These are phyloP conservation scores for Pseudogymnoascus sp. DNA, from an alignment of 2,329 filamentous ascomycete species.

Conservation along the genomic window DNA sequence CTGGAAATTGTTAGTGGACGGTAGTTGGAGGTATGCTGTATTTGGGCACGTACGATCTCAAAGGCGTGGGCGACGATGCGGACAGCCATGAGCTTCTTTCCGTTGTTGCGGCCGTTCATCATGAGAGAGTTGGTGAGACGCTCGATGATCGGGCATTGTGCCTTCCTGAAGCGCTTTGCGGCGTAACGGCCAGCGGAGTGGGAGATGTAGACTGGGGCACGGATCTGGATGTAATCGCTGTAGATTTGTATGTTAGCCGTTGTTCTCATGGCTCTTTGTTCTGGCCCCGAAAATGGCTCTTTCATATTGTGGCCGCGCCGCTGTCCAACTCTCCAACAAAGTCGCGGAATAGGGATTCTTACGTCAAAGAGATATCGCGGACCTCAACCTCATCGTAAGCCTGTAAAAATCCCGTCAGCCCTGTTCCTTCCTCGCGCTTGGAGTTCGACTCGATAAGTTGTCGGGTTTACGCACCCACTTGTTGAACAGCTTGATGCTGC, in stretches of 20 bases:
- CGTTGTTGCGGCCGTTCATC: conserved; percentile 99
- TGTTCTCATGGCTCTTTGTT: conserved; percentile 9
- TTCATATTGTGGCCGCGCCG: neutral
- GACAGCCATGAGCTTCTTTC: conserved; percentile 99
- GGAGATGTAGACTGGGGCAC: conserved; percentile 96
- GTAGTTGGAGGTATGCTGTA: conserved; percentile 12
- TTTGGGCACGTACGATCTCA: conserved; percentile 77
- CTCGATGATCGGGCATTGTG: conserved; percentile 99
- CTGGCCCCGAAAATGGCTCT: neutral
- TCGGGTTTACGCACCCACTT: conserved; percentile 53
- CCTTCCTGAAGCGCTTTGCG: conserved; percentile 99
- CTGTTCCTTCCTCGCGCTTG: neutral
- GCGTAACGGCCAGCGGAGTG: conserved; percentile 99
- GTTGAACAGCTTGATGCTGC: conserved; percentile 94
- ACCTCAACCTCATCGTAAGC: conserved; percentile 99
- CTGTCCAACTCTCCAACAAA: conserved; percentile 1
- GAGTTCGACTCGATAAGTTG: conserved; percentile 11
- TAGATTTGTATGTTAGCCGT: conserved; percentile 30
- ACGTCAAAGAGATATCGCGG: conserved; percentile 99
- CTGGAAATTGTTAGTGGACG: conserved; percentile 40
- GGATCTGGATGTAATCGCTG: conserved; percentile 99
- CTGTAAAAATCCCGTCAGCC: conserved; percentile 22
- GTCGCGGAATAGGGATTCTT: conserved; percentile 42
- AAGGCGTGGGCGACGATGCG: conserved; percentile 98
- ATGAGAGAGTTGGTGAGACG: conserved; percentile 99